Base-by-base conservation (phyloP, 2,329 filamentous ascomycete genomes). In the Diaporthe sp. region DNA sequence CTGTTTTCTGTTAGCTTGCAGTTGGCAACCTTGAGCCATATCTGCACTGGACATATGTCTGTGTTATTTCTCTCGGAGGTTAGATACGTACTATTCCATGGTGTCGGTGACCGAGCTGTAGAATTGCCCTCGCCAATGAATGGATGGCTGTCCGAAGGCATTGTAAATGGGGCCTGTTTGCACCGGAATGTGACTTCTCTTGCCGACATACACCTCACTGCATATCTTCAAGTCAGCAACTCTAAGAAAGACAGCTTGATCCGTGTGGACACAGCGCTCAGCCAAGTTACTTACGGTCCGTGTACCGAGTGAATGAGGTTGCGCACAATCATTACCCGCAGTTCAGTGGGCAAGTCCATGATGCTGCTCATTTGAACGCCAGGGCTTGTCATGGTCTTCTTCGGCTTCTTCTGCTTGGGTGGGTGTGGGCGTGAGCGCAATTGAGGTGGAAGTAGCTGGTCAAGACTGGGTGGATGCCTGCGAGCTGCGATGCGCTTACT, bases 121-220 rank as follows among this genome's bases (percentile, higher is more conserved):
- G 39, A 63, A 63, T 10, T 2, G 13, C 12, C 17, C 15, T 13
- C 12, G 39, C 15, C n/a, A n/a, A n/a, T n/a, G n/a, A n/a, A n/a
- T n/a, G 10, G 6, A 12, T 37, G n/a, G 35, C 17, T 17, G 25
- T 12, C 15, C 4, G 51, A 15, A 25, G 15, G 27, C 17, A 32
- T 13, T 10, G n/a, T 15, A 27, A 25, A 19, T 19, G 27, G 51
- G 27, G 17, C 17, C 15, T 13, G 19, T 55, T 13, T n/a, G 32
- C 5, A 27, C 1, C 5, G 35, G 12, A 17, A 2, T 4, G n/a
- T n/a, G 56, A 39, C 56, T 59, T 7, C 56, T 22, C 32, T 5
- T 30, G 25, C 58, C 58, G 22, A 63, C 58, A 27, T 44, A 63
- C 25, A 63, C 58, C 58, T 63, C 58, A 12, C 37, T 63, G 37